Percentiles rank a stretch among this genome's conserved stretches.
These are phyloP conservation scores for Hemisphaericaspora subhashii DNA, from an alignment of 1,139 yeast genomes.

Conservation along the genomic window DNA sequence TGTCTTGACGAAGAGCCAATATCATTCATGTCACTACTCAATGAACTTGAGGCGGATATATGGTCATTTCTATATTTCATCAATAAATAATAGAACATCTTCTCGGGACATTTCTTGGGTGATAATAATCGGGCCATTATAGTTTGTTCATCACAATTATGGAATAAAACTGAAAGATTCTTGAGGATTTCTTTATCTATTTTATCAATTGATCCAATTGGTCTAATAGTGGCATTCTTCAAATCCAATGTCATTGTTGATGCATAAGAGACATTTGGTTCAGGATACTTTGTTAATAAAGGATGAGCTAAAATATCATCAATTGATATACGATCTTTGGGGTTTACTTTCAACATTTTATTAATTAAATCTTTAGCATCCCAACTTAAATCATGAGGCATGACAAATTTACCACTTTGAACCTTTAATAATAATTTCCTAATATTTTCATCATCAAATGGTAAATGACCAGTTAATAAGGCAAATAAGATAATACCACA, in stretches of 20 bases:
- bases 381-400: slow-evolving; percentile 75
- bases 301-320: slow-evolving; percentile 77
- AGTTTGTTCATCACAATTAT: slow-evolving; percentile 68
- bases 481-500: slow-evolving; percentile 97
- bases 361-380: slow-evolving; percentile 88
- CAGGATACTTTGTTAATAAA: slow-evolving; percentile 70
- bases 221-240: slow-evolving; percentile 39
- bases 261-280: slow-evolving; percentile 21
- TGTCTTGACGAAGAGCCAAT: slow-evolving; percentile 18
- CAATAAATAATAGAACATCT: slow-evolving; percentile 82
- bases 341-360: slow-evolving; percentile 79
- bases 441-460: slow-evolving; percentile 95
- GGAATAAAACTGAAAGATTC: slow-evolving; percentile 87
- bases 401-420: slow-evolving; percentile 80
- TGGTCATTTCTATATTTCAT: slow-evolving; percentile 85
- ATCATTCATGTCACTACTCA: slow-evolving; percentile 18
- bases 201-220: slow-evolving; percentile 52
- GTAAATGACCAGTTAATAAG: slow-evolving; percentile 87
- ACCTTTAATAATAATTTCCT: slow-evolving; percentile 83
- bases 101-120: slow-evolving; percentile 72
- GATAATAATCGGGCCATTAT: slow-evolving; percentile 62
- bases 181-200: slow-evolving; percentile 83
- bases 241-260: slow-evolving; percentile 22
- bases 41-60: slow-evolving; percentile 21
- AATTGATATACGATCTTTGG: slow-evolving; percentile 74